Conservation (phyloP, 257 asterid genomes). For the Solanum pinnatisectum region DNA sequence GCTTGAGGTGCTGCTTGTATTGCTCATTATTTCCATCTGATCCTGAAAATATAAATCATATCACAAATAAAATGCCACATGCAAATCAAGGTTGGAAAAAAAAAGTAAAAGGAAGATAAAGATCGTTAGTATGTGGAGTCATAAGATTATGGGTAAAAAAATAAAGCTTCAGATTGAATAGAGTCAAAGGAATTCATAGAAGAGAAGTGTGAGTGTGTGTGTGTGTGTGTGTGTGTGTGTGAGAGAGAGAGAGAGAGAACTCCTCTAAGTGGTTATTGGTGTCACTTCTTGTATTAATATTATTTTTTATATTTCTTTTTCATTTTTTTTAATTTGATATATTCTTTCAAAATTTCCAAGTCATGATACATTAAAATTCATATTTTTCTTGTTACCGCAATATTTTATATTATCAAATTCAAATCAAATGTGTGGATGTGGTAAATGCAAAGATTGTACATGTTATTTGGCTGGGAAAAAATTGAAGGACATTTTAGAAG, state of each 20-base stretch:
- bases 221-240: no score
- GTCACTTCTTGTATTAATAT: neutral
- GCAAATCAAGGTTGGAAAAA: neutral
- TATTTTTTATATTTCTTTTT: neutral
- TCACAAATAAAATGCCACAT: conserved; percentile 5
- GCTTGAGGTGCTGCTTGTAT: conserved; percentile 26
- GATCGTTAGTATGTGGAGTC: neutral
- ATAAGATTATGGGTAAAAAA: neutral
- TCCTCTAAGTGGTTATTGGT: neutral
- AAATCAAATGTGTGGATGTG: neutral
- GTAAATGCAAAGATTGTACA: neutral
- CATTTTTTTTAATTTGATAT: neutral
- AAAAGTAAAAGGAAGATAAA: neutral
- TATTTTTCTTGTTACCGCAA: neutral
- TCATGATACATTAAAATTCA: neutral
- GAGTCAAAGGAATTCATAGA: neutral
- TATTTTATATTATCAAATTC: neutral
- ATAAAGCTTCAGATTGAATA: neutral
- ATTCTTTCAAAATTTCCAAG: neutral
- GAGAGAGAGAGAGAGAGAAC: no score
- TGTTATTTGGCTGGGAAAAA: neutral
- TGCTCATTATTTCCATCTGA: conserved; percentile 30
- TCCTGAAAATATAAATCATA: conserved; percentile 26
- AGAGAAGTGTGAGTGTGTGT: neutral
- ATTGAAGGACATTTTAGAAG: neutral